phyloP scores from a whole-genome alignment of 768 basidiomycete genomes.

The Rickenella mellea region DNA sequence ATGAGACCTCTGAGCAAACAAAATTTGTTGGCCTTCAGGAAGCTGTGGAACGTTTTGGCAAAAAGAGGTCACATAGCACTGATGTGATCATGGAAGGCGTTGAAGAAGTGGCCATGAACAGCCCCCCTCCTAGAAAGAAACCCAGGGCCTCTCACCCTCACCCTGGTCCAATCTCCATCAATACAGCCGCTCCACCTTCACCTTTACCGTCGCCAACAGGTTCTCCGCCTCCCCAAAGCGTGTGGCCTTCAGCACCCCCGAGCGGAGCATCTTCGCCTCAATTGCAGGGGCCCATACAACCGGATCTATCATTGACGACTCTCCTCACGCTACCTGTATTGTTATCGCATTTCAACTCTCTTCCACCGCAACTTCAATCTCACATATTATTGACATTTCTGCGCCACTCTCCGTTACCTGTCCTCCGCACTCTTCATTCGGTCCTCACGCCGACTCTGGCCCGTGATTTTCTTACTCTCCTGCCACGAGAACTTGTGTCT shows the following conservation, averaged over 20 bases:
- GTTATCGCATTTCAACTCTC: constrained; percentile 66
- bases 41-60: constrained; percentile 74
- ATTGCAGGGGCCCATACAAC: constrained; percentile 61
- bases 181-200: constrained; percentile 69
- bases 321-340: constrained; percentile 81
- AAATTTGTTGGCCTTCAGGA: constrained; percentile 60
- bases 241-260: constrained; percentile 79
- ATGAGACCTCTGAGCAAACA: constrained; percentile 40
- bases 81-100: constrained; percentile 69
- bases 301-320: constrained; percentile 73
- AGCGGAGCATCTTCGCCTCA: constrained; percentile 66
- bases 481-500: constrained; percentile 88
- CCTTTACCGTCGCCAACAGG: constrained; percentile 81
- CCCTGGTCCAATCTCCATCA: constrained; percentile 50
- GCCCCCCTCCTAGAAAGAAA: constrained; percentile 67
- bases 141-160: constrained; percentile 50
- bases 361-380: constrained; percentile 81
- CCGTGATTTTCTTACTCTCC: constrained; percentile 86
- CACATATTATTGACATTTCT: constrained; percentile 90
- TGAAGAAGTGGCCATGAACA: constrained; percentile 45
- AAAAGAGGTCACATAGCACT: constrained; percentile 44
- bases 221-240: constrained; percentile 65
- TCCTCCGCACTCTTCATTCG: constrained; percentile 80
- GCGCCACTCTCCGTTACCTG: constrained; percentile 84
- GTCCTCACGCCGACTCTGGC: constrained; percentile 86